Base-by-base conservation (phyloP, 2,329 filamentous ascomycete genomes). In the Ophioceras dolichostomum region DNA sequence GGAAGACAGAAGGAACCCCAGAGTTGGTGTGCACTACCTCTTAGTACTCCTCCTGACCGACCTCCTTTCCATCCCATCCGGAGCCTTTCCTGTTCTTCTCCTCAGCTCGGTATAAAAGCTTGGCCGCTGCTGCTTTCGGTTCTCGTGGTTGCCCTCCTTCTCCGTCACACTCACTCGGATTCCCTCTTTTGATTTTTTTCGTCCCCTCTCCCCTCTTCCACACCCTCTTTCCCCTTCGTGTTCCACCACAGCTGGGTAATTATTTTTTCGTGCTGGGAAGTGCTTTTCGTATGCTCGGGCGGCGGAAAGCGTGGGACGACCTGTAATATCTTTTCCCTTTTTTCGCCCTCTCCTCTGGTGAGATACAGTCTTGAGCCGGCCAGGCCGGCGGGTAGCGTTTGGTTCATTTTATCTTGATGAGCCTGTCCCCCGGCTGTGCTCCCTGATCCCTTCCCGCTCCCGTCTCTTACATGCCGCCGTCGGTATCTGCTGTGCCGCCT, bases 311-410 rank as follows among this genome's bases (percentile, higher is more conserved):
- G 18, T 32, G 13, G 30, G 12, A 12, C 30, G 8, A 14, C 19
- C n/a, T n/a, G n/a, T n/a, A n/a, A n/a, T n/a, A n/a, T 32, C 13
- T 32, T 32, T 17, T 18, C 30, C 12, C 38, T 27, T 45, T 38
- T 12, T 28, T 26, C 12, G 12, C 22, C 22, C 22, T 26, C 27
- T 10, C 12, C 27, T 10, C 12, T 28, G 17, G 4, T 14, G 32
- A 40, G 24, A 32, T 19, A 32, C 29, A n/a, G 18, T 18, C 20
- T 36, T 51, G 51, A 51, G 51, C 50, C 53, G 52, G 53, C 50
- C 27, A 47, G 44, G 43, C 50, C 51, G 50, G 52, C 50, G 35
- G n/a, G 13, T 28, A 27, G 12, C 24, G 18, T 30, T 29, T 29
- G 30, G 21, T 28, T 34, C 30, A 28, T 22, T 32, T 28, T 20